phyloP scores from a whole-genome alignment of 148 eudicot genomes.

The Agrostemma githago region DNA sequence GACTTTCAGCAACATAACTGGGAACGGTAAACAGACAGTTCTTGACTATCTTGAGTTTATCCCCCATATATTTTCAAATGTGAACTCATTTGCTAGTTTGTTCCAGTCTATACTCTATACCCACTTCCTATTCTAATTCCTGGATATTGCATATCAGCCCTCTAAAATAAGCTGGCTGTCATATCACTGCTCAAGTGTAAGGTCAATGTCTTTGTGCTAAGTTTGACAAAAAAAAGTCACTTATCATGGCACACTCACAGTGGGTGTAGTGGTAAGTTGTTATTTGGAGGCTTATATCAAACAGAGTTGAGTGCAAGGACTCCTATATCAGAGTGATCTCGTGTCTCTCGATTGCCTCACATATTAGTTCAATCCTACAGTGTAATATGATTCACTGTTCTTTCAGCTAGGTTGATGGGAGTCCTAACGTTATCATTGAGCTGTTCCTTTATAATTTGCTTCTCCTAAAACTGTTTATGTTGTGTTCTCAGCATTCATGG shows the following conservation, averaged over 20 bases:
- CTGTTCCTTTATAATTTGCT: background rate
- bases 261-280: background rate
- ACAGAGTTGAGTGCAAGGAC: background rate
- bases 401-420: background rate
- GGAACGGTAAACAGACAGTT: too few species aligned
- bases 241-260: background rate
- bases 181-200: background rate
- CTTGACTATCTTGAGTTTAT: background rate
- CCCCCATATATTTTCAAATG: background rate
- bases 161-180: too few species aligned
- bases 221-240: background rate
- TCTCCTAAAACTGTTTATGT: background rate
- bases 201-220: background rate
- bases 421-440: background rate
- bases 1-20: too few species aligned
- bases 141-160: too few species aligned
- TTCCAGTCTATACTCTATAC: too few species aligned
- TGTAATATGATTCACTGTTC: background rate
- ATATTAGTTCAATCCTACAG: background rate
- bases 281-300: background rate
- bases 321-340: too few species aligned
- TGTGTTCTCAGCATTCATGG: constrained; percentile 38
- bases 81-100: too few species aligned
- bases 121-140: too few species aligned
- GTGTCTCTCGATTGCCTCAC: background rate